phyloP scores from a whole-genome alignment of 1,284 basidiomycete species.

The Paramarasmius palmivorus region DNA sequence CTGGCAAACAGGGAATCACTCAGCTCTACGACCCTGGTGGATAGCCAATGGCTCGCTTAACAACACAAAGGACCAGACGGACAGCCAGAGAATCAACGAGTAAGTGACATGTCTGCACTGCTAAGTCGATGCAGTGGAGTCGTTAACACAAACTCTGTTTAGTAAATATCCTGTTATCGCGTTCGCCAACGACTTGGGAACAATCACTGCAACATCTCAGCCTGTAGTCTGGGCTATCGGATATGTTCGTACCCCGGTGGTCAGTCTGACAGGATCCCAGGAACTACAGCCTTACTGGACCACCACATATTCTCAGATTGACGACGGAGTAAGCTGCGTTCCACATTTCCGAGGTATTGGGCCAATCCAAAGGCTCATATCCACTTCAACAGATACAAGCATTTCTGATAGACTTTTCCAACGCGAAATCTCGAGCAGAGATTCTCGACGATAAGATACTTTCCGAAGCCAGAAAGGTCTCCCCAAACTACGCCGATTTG shows the following conservation, averaged over 20 bases:
- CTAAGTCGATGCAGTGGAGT: no score
- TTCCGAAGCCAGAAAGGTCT: constrained; percentile 23
- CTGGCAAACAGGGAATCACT: neutral
- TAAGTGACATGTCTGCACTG: neutral
- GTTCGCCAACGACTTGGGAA: constrained; percentile 29
- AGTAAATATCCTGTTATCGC: constrained; percentile 35
- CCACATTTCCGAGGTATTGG: neutral
- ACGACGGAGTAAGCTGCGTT: constrained; percentile 23
- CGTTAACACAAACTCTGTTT: neutral
- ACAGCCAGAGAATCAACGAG: neutral
- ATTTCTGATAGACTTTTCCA: constrained; percentile 38
- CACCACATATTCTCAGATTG: constrained; percentile 23
- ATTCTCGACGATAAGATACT: constrained; percentile 37
- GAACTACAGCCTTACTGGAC: constrained; percentile 32
- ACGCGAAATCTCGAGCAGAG: constrained; percentile 28
- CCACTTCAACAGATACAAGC: constrained; percentile 30
- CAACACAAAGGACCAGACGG: neutral
- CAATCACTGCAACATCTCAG: constrained; percentile 18
- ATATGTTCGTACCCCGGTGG: constrained; percentile 38
- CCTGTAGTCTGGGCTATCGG: constrained; percentile 43
- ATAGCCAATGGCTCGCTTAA: neutral
- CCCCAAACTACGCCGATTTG: constrained; percentile 39
- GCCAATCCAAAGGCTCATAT: neutral
- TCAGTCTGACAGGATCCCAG: constrained; percentile 28
- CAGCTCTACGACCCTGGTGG: neutral